Evolutionary conservation across 1,284 basidiomycete genomes (phyloP).

Genomic region (Somion occarium): DNA sequence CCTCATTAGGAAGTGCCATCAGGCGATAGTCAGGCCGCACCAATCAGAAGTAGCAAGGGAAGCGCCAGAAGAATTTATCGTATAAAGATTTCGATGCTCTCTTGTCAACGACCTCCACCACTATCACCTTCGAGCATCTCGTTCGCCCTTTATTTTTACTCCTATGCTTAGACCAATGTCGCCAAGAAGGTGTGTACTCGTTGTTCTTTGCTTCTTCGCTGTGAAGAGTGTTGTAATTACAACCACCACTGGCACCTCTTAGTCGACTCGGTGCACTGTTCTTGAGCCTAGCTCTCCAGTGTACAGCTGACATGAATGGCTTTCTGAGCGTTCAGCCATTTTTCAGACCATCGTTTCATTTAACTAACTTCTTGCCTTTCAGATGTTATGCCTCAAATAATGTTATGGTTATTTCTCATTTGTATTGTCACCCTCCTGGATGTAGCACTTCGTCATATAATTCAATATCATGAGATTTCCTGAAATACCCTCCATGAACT

Average conservation of each 20-base stretch:
- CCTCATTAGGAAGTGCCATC: not conserved
- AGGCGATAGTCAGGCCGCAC: not conserved
- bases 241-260: slow-evolving; percentile 84
- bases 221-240: slow-evolving; percentile 75
- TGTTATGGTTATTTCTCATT: too few relatives aligned
- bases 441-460: not conserved
- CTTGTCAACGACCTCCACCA: not conserved
- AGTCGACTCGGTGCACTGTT: slow-evolving; percentile 62
- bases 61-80: not conserved
- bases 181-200: too few relatives aligned
- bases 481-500: too few relatives aligned
- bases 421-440: not conserved
- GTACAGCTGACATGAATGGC: slow-evolving; percentile 79
- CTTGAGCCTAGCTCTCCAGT: slow-evolving; percentile 31
- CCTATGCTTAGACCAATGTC: too few relatives aligned
- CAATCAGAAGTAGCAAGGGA: not conserved
- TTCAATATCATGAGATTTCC: not conserved
- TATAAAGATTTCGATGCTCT: not conserved
- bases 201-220: slow-evolving; percentile 17
- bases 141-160: too few relatives aligned
- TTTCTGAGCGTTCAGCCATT: slow-evolving; percentile 47
- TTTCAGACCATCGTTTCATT: slow-evolving; percentile 1
- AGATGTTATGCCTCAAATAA: too few relatives aligned
- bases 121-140: too few relatives aligned
- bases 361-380: too few relatives aligned